Evolutionary conservation across 1,284 basidiomycete species (phyloP).

Genomic region (Kwoniella shivajii): DNA sequence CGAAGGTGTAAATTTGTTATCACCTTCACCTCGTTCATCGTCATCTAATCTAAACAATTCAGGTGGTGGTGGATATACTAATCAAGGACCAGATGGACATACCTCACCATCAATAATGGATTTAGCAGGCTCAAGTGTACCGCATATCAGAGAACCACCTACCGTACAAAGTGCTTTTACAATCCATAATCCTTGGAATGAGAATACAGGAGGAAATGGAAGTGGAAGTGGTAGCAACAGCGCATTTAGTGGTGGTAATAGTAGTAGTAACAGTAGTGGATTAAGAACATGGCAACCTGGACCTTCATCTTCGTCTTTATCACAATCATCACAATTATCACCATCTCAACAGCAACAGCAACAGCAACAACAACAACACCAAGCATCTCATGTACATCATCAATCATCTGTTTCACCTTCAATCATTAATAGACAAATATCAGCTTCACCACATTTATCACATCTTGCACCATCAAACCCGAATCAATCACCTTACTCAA

Average conservation of each 20-base stretch:
- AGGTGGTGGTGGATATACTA: neutral
- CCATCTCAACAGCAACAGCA: neutral
- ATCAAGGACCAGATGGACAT: neutral
- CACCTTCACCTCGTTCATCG: neutral
- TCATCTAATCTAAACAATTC: neutral
- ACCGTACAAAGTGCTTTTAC: neutral
- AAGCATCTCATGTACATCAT: neutral
- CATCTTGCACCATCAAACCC: neutral
- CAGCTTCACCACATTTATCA: neutral
- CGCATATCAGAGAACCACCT: neutral
- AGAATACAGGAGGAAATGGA: neutral
- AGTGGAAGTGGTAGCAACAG: neutral
- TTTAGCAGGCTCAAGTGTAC: neutral
- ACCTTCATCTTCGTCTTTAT: conserved; percentile 1
- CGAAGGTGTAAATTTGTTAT: conserved; percentile 13
- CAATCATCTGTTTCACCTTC: neutral
- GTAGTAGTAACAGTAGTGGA: neutral
- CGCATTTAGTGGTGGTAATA: no score
- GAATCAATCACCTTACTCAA: conserved; percentile 9
- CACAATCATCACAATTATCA: neutral
- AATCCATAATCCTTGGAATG: neutral
- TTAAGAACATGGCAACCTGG: conserved; percentile 4
- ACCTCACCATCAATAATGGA: neutral
- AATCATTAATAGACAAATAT: neutral
- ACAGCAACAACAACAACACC: neutral